A percentile compares a stretch with the other conserved stretches of the same genome.
phyloP scores from a whole-genome alignment of 225 moss, liverwort and hornwort genomes.

The Lunularia cruciata region DNA sequence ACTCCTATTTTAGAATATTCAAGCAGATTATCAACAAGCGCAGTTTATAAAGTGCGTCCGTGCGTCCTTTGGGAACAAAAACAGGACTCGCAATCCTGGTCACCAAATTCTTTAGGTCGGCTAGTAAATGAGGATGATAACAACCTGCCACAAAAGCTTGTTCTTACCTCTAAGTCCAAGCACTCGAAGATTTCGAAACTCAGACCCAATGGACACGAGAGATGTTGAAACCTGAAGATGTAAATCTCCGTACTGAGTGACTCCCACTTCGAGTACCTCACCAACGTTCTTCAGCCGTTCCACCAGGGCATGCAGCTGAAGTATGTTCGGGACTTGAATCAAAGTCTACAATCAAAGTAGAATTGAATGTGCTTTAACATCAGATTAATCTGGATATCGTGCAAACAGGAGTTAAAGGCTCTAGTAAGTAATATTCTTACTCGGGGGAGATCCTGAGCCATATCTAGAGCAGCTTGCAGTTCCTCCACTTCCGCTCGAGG shows the following conservation, averaged over 20 bases:
- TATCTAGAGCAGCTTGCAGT: constrained; percentile 79
- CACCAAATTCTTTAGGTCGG: no score
- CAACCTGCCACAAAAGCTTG: no score
- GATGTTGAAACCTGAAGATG: constrained; percentile 85
- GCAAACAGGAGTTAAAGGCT: constrained; percentile 6
- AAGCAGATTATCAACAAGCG: no score
- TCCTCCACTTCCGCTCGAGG: constrained; percentile 74
- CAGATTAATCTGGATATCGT: neutral
- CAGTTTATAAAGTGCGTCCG: no score
- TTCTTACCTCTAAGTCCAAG: constrained; percentile 67
- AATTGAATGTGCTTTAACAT: neutral
- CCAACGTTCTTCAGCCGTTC: constrained; percentile 89
- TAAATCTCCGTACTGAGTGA: constrained; percentile 88
- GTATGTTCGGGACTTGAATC: constrained; percentile 84
- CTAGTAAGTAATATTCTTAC: constrained; percentile 34
- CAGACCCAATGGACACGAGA: constrained; percentile 81
- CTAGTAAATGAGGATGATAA: no score
- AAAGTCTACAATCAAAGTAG: constrained; percentile 51
- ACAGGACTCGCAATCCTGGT: no score
- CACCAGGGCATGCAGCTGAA: constrained; percentile 67
- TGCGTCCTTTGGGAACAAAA: no score
- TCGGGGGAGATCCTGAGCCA: constrained; percentile 88
- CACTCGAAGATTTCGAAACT: constrained; percentile 76
- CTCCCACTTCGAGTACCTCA: constrained; percentile 82
- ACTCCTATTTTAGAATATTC: no score